Base-by-base conservation (phyloP, 148 eudicot species). In the Persicaria maculosa region DNA sequence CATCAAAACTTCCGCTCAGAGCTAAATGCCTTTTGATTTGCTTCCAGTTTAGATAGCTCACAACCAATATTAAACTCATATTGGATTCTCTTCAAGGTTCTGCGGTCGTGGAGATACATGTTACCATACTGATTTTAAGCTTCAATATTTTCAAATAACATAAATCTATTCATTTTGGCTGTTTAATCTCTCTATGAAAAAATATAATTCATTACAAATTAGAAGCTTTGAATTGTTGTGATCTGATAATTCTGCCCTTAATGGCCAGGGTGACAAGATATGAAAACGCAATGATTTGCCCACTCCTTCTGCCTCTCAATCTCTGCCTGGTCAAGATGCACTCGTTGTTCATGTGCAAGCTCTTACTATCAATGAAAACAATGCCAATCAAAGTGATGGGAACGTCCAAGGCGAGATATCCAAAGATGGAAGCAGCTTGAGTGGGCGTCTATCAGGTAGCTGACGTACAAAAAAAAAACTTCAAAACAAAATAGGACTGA, bases 41-140 rank as follows among this genome's bases (percentile, higher is more conserved):
- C 52, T 48, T 48, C 52, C 44, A 91, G 98, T 91, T 93, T 44
- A 55, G 7, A 59, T 47, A 73, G 54, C 75, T 90, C 86, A 93
- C 93, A 0, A 86, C 83, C 50, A 80, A 86, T 74, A 73, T 84
- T 73, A 90, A 81, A 58, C 81, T 84, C 22, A 85, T 93, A 73
- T 75, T 89, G 83, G 90, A 86, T 52, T 87, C 88, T 80, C 72
- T 93, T 50, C 83, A 76, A 57, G 11, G 64, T 69, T 93, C 98
- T 44, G 76, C 58, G 69, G 80, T 86, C 59, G 88, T 93, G 50
- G 98, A 93, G 84, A 83, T 84, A n/a, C 89, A 89, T 91, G 98
- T 93, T 47, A 47, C 50, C 50, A 6, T 6, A 47, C 7, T 47
- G 50, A 47, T 47, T 6, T 47, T 47, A 47, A 47, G 7, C 50